Evolutionary conservation across 1,139 yeast genomes (phyloP).

Genomic region (Pichia cactophila): DNA sequence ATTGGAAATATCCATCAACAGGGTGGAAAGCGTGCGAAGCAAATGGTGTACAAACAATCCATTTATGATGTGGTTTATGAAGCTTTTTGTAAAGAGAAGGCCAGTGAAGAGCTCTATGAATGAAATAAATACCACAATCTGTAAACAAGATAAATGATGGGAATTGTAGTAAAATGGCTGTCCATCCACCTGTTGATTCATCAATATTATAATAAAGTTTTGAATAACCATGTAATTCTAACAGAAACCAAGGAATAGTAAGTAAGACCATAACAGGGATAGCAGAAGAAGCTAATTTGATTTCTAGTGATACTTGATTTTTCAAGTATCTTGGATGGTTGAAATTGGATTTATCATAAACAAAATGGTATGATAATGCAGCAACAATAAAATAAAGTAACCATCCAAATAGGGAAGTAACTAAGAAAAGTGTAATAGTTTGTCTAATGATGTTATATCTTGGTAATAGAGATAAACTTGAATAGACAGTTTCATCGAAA

Average conservation of each 20-base stretch:
- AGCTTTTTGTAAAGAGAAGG: constrained; percentile 75
- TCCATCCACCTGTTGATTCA: constrained; percentile 63
- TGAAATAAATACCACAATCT: constrained; percentile 83
- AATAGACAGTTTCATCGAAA: constrained; percentile 43
- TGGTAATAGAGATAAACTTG: constrained; percentile 55
- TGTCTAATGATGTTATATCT: constrained; percentile 74
- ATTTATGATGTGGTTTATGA: constrained; percentile 99
- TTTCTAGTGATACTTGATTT: constrained; percentile 82
- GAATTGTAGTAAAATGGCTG: constrained; percentile 54
- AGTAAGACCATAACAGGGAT: constrained; percentile 83
- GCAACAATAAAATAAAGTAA: constrained; percentile 72
- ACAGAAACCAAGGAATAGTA: constrained; percentile 83
- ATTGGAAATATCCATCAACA: constrained; percentile 88
- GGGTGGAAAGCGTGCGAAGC: constrained; percentile 99
- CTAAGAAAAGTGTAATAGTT: constrained; percentile 52
- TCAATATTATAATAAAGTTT: constrained; percentile 60
- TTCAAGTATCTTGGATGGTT: constrained; percentile 94
- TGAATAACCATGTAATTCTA: constrained; percentile 80
- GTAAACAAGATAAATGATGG: constrained; percentile 84
- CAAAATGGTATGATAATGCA: constrained; percentile 59
- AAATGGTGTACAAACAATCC: constrained; percentile 97
- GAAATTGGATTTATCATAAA: constrained; percentile 82
- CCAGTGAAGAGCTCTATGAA: constrained; percentile 91
- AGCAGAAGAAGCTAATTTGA: constrained; percentile 66
- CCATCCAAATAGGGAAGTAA: constrained; percentile 83